Base-by-base conservation (phyloP, 2,329 filamentous ascomycete genomes). In the Graphilbum fragrans region DNA sequence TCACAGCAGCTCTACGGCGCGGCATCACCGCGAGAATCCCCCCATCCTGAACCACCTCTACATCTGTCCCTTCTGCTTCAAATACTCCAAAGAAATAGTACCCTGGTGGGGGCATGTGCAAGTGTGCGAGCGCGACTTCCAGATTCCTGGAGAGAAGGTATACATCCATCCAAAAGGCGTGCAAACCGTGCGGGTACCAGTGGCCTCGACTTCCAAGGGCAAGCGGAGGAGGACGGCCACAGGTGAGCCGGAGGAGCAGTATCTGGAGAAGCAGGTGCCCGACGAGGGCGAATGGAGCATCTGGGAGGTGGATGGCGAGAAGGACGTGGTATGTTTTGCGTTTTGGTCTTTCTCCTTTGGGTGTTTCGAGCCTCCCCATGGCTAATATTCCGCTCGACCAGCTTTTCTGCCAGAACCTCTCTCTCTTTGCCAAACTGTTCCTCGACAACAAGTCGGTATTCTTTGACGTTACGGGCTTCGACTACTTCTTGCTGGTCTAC, bases 371-470 rank as follows among this genome's bases (percentile, higher is more conserved):
- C 35, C 8, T 2, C 35, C 35, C 9, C 19, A 4, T 31, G 17
- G 12, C 23, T 27, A 12, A 27, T 12, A 12, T 31, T 17, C 8
- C 36, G 8, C 7, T 33, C n/a, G n/a, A n/a, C n/a, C 46, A 80
- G 72, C 73, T 95, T 23, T 96, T 94, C 58, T 88, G 86, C 51
- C 92, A 96, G 62, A 94, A 95, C 53, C 73, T 98, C 12, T 95
- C 86, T 10, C 79, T 98, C 36, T 95, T 96, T 59, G 88, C 87
- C 22, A 98, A 96, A 62, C 77, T 98, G 35, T 98, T 96, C 60
- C 82, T 98, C 49, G 88, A 96, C 60, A 94, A 93, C 56, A 98
- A 98, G 57, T 94, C 86, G 8, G 88, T 98, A 51, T 96, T 95
- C 63, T 98, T 94, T 66, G 92, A 98, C 55, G 88, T 95, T 36